These are phyloP conservation scores for Picea abies DNA, from an alignment of 83 land plant species.

Conservation along the genomic window DNA sequence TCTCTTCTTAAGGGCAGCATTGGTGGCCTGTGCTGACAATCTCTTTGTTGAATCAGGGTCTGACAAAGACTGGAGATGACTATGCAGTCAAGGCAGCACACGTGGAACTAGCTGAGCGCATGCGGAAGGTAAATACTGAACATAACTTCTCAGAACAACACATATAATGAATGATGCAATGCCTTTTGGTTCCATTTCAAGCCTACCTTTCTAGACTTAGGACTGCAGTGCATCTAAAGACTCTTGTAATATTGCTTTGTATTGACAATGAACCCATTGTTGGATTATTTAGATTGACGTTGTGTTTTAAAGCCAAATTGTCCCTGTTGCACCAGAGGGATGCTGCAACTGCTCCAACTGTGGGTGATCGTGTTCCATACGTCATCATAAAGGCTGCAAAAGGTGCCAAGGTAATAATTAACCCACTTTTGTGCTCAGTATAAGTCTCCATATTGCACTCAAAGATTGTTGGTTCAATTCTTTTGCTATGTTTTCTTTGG, in stretches of 20 bases:
- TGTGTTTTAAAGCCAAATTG: neutral
- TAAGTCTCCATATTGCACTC: neutral
- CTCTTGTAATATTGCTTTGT: neutral
- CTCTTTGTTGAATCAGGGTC: slow-evolving; percentile 53
- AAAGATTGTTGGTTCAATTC: neutral
- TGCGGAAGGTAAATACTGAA: slow-evolving; percentile 80
- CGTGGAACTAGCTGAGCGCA: slow-evolving; percentile 99
- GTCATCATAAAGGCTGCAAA: slow-evolving; percentile 97
- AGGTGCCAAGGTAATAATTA: slow-evolving; percentile 86
- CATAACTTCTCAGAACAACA: neutral
- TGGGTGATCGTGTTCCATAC: slow-evolving; percentile 99
- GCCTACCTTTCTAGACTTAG: neutral
- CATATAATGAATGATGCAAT: neutral
- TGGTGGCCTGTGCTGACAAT: neutral
- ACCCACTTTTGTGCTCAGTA: neutral
- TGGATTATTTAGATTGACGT: neutral
- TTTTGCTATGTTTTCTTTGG: neutral
- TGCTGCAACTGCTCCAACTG: slow-evolving; percentile 99
- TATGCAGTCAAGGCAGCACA: slow-evolving; percentile 98
- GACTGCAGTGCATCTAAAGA: neutral
- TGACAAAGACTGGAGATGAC: slow-evolving; percentile 96
- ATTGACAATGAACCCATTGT: neutral
- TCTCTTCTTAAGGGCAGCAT: neutral
- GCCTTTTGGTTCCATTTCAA: neutral
- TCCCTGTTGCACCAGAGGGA: slow-evolving; percentile 63